phyloP scores from a whole-genome alignment of 352 stramenopile genomes.

The Globisporangium perplexum region DNA sequence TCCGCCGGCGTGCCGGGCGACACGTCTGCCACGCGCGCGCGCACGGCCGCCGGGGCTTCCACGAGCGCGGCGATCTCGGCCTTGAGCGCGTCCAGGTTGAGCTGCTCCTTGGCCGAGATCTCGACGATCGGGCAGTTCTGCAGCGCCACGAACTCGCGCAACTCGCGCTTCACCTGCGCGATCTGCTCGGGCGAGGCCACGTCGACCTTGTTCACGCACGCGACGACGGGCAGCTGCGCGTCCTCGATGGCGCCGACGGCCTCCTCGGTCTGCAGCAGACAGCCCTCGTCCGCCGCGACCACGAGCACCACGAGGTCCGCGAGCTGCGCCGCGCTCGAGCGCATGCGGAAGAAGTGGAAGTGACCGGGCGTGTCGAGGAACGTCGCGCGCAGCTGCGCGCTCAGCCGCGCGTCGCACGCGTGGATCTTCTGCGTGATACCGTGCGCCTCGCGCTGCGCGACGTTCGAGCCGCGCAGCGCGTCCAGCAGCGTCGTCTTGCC shows the following conservation, averaged over 20 bases:
- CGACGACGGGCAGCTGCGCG: slow-evolving; percentile 58
- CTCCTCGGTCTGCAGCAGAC: slow-evolving; percentile 97
- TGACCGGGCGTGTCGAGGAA: slow-evolving; percentile 99
- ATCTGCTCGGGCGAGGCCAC: slow-evolving; percentile 35
- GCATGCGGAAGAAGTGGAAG: slow-evolving; percentile 99
- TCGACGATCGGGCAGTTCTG: slow-evolving; percentile 64
- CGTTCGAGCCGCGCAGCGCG: slow-evolving; percentile 82
- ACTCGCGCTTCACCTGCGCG: slow-evolving; percentile 39
- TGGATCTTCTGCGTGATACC: slow-evolving; percentile 99
- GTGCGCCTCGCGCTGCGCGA: slow-evolving; percentile 93
- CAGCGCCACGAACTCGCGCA: slow-evolving; percentile 77
- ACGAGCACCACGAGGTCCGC: slow-evolving; percentile 97
- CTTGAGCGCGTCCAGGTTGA: slow-evolving; percentile 50
- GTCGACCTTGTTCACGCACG: slow-evolving; percentile 90
- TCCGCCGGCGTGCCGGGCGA: slow-evolving; percentile 30
- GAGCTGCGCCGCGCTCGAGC: slow-evolving; percentile 93
- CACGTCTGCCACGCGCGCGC: slow-evolving; percentile 34
- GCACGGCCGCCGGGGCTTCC: slow-evolving; percentile 20
- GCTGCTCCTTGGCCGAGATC: slow-evolving; percentile 65
- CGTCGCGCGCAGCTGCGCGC: slow-evolving; percentile 67
- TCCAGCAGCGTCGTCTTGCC: slow-evolving; percentile 99
- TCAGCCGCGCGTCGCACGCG: slow-evolving; percentile 92
- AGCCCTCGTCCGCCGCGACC: slow-evolving; percentile 97
- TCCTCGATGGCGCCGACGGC: slow-evolving; percentile 89
- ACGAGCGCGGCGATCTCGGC: slow-evolving; percentile 33